Conservation (phyloP, 2,329 filamentous ascomycete genomes). For the Colletotrichum viniferum region DNA sequence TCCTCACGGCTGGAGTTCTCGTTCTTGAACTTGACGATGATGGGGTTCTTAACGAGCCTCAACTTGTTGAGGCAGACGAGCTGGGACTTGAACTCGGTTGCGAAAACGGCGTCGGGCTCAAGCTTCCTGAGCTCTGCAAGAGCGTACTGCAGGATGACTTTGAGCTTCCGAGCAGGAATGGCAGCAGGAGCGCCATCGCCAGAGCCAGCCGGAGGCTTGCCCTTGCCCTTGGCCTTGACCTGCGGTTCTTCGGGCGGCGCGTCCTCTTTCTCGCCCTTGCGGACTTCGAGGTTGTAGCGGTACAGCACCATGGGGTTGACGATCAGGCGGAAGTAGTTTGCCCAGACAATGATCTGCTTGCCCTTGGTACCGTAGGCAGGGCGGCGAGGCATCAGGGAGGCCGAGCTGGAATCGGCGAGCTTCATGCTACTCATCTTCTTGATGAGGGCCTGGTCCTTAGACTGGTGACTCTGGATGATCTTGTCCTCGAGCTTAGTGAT, state of each 20-base stretch:
- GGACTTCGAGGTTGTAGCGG: slow-evolving; percentile 50
- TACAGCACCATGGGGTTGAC: slow-evolving; percentile 41
- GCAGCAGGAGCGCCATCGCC: slow-evolving; percentile 26
- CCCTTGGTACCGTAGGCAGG: slow-evolving; percentile 55
- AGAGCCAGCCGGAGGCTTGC: slow-evolving; percentile 4
- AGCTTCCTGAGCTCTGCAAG: slow-evolving; percentile 37
- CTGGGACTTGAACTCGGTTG: slow-evolving; percentile 57
- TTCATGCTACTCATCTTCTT: slow-evolving; percentile 40
- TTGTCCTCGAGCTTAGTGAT: slow-evolving; percentile 44
- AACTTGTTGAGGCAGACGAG: slow-evolving; percentile 46
- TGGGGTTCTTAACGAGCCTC: slow-evolving; percentile 32
- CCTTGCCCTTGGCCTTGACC: slow-evolving; percentile 22
- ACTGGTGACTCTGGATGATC: slow-evolving; percentile 34
- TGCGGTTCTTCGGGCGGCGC: slow-evolving; percentile 3
- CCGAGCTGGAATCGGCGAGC: slow-evolving; percentile 23
- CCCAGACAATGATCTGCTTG: slow-evolving; percentile 48
- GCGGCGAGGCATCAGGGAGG: slow-evolving; percentile 41
- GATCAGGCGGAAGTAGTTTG: slow-evolving; percentile 57
- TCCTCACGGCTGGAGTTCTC: slow-evolving; percentile 36
- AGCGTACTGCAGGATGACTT: slow-evolving; percentile 43
- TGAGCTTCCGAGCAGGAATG: slow-evolving; percentile 48
- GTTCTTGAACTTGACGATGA: slow-evolving; percentile 38
- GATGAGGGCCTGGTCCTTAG: slow-evolving; percentile 32
- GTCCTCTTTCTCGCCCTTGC: slow-evolving; percentile 18
- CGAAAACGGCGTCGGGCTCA: slow-evolving; percentile 35